These are phyloP conservation scores for Diaporthe sp. DNA, from an alignment of 2,329 filamentous ascomycete genomes.

Conservation along the genomic window DNA sequence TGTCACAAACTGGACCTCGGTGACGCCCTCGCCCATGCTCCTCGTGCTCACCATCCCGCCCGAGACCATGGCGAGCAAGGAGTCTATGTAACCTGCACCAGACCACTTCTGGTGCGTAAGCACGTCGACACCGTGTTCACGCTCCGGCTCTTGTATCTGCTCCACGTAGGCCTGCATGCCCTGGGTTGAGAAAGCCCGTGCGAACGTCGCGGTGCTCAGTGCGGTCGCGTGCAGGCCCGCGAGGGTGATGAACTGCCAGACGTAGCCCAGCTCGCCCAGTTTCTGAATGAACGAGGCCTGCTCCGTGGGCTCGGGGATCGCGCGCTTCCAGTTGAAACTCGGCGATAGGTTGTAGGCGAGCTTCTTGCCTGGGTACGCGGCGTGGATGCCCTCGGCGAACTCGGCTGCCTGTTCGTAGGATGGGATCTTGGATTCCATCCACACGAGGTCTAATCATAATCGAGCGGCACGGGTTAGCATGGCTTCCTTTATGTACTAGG, in stretches of 20 bases:
- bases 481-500: neutral
- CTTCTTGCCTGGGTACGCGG: constrained; percentile 97
- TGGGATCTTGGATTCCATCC: constrained; percentile 99
- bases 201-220: constrained; percentile 90
- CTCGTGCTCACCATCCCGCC: constrained; percentile 92
- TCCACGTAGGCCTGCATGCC: constrained; percentile 98
- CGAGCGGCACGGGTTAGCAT: neutral
- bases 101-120: constrained; percentile 99
- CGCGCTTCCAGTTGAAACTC: constrained; percentile 99
- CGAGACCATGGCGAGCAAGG: constrained; percentile 95
- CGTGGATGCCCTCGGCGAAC: constrained; percentile 93
- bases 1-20: constrained; percentile 87
- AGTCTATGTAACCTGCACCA: constrained; percentile 94
- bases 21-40: constrained; percentile 98
- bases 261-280: constrained; percentile 90
- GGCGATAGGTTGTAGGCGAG: constrained; percentile 98
- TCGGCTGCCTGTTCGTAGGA: constrained; percentile 92
- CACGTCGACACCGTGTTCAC: constrained; percentile 89
- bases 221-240: constrained; percentile 96
- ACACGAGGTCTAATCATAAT: constrained; percentile 83
- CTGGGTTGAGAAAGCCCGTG: constrained; percentile 81
- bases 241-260: constrained; percentile 99
- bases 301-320: constrained; percentile 85
- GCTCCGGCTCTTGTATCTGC: constrained; percentile 97
- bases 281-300: constrained; percentile 98